phyloP scores from a whole-genome alignment of 306 rosid genomes.

The Pyrus pyrifolia region DNA sequence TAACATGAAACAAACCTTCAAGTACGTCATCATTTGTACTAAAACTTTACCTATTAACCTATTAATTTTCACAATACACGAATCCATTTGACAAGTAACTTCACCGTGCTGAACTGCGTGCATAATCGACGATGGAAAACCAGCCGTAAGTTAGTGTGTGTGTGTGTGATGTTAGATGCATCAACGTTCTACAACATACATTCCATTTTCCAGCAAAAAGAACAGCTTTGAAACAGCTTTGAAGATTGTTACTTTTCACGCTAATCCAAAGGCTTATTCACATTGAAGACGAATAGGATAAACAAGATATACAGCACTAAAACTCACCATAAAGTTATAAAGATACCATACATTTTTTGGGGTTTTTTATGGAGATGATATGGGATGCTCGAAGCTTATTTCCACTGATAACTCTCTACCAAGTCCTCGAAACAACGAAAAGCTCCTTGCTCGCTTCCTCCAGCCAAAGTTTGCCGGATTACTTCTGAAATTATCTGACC shows the following conservation, averaged over 20 bases:
- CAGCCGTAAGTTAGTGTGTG: neutral
- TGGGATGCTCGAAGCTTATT: neutral
- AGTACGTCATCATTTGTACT: too few relatives aligned
- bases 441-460: neutral
- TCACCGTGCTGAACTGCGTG: neutral
- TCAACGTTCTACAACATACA: too few relatives aligned
- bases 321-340: neutral
- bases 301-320: neutral
- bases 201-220: too few relatives aligned
- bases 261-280: neutral
- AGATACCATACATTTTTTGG: neutral
- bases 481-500: neutral
- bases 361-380: neutral
- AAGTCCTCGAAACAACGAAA: neutral
- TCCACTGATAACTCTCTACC: neutral
- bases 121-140: neutral
- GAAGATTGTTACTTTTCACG: neutral
- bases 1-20: too few relatives aligned
- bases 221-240: too few relatives aligned
- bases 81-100: neutral
- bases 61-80: neutral
- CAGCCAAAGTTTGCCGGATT: neutral
- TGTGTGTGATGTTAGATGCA: too few relatives aligned
- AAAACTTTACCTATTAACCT: too few relatives aligned
- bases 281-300: neutral